phyloP scores from a whole-genome alignment of 2,329 filamentous ascomycete species.

The Beauveria sp. region DNA sequence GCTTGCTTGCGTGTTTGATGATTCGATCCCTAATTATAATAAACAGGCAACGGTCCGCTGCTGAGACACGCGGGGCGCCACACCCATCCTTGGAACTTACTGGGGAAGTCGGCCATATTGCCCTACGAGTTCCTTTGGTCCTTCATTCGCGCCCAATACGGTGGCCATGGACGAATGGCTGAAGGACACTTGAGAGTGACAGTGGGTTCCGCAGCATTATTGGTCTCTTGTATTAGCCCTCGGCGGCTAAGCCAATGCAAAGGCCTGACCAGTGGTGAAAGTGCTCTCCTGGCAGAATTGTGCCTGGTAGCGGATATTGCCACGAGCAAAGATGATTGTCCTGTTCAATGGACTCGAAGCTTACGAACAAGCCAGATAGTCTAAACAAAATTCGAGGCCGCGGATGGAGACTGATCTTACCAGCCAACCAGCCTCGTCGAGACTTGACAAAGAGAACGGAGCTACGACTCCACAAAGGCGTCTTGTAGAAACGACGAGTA shows the following conservation, averaged over 20 bases:
- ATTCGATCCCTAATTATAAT: not conserved
- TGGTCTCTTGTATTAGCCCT: not conserved
- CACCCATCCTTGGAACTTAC: not conserved
- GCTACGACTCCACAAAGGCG: not conserved
- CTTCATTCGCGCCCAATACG: not conserved
- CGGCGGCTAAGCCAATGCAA: not conserved
- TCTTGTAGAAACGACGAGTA: conserved; percentile 6
- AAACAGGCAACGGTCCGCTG: not conserved
- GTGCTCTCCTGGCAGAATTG: not conserved
- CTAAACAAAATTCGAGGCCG: not conserved
- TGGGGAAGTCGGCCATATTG: not conserved
- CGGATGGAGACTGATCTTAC: not conserved
- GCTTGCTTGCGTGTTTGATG: not conserved
- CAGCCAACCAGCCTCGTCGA: not conserved
- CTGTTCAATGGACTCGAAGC: not conserved
- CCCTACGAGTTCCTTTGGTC: not conserved
- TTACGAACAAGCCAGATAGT: not conserved
- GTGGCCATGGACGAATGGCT: not conserved
- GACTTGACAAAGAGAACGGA: conserved; percentile 7
- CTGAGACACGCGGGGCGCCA: not conserved
- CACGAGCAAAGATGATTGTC: not conserved
- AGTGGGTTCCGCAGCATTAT: not conserved
- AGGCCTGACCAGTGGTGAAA: not conserved
- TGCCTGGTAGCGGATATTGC: not conserved
- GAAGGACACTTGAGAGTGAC: not conserved